Evolutionary conservation across 148 eudicot genomes (phyloP).

Genomic region (Diospyros lotus): DNA sequence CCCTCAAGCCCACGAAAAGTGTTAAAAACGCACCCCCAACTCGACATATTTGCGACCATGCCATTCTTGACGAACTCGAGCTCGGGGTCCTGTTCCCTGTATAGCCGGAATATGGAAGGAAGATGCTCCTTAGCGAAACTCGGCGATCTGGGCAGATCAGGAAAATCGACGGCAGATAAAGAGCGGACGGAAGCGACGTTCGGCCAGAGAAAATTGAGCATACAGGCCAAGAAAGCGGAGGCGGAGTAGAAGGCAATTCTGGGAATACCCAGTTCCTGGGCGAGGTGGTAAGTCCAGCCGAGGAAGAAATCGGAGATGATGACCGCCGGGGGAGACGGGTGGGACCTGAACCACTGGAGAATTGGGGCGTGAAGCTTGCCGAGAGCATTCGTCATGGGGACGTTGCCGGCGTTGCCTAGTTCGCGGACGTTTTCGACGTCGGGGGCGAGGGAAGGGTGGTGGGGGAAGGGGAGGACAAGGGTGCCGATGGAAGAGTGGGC

Average conservation of each 20-base stretch:
- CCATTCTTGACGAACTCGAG: slow-evolving; percentile 33
- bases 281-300: slow-evolving; percentile 53
- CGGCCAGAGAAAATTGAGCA: slow-evolving; percentile 14
- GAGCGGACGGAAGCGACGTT: slow-evolving; percentile 13
- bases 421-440: slow-evolving; percentile 55
- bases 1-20: slow-evolving; percentile 44
- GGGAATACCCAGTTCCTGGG: slow-evolving; percentile 36
- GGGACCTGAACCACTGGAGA: slow-evolving; percentile 44
- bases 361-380: slow-evolving; percentile 36
- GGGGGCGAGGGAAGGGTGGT: slow-evolving; percentile 44
- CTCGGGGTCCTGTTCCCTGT: slow-evolving; percentile 29
- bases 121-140: slow-evolving; percentile 30
- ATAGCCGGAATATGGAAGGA: slow-evolving; percentile 36
- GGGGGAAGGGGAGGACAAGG: slow-evolving; percentile 35
- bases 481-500: slow-evolving; percentile 15
- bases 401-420: slow-evolving; percentile 44
- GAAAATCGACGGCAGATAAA: slow-evolving; percentile 16
- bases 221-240: slow-evolving; percentile 18
- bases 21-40: slow-evolving; percentile 45
- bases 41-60: slow-evolving; percentile 33
- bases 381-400: slow-evolving; percentile 40
- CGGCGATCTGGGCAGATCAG: slow-evolving; percentile 41
- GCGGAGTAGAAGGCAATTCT: slow-evolving; percentile 44
- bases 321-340: slow-evolving; percentile 46
- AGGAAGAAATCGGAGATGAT: slow-evolving; percentile 65